Evolutionary conservation across 2,329 filamentous ascomycete species (phyloP), one percentile per base, ranked within the genome.

Genomic region (Paraphaeosphaeria minitans): DNA sequence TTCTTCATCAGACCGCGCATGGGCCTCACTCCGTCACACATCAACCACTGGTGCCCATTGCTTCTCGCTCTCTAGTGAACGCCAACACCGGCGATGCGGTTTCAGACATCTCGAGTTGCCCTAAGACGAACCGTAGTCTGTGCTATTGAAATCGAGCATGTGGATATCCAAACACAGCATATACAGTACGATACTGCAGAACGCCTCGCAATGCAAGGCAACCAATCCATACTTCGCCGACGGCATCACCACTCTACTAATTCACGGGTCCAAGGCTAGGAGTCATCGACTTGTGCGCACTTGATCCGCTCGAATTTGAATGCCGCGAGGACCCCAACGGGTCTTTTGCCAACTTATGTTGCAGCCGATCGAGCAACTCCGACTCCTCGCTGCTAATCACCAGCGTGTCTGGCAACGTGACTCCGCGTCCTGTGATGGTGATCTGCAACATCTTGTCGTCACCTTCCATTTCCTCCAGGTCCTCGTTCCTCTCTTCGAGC

Each of bases 401-500:
- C 22, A 80, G 57, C 29, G 75, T 66, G 22, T 71, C 65, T 29
- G 79, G 79, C 21, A 80, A 45, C 16, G 65, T 53, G 3, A 80
- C 67, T 29, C 67, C 57, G 1, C 69, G 62, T 6, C 72, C 64
- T 1, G 64, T 70, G 19, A 80, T 73, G 22, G 70, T 64, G 29
- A 79, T 73, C 19, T 42, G 19, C 5, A n/a, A 37, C 16, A 27
- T 4, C 4, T 58, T 60, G 6, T 65, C 57, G 27, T 43, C 41
- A 8, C 19, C 13, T 19, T 58, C 56, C 19, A 64, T 59, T 13
- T 65, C 67, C 37, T 68, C 56, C 35, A 65, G 53, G 41, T 68
- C 57, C n/a, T 52, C 42, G 8, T 53, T 64, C 49, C 65, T 68
- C 48, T 53, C 57, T 53, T 74, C 68, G 8, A 70, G 29, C 1